phyloP scores from a whole-genome alignment of 2,329 filamentous ascomycete genomes.

The Fusarium circinatum region DNA sequence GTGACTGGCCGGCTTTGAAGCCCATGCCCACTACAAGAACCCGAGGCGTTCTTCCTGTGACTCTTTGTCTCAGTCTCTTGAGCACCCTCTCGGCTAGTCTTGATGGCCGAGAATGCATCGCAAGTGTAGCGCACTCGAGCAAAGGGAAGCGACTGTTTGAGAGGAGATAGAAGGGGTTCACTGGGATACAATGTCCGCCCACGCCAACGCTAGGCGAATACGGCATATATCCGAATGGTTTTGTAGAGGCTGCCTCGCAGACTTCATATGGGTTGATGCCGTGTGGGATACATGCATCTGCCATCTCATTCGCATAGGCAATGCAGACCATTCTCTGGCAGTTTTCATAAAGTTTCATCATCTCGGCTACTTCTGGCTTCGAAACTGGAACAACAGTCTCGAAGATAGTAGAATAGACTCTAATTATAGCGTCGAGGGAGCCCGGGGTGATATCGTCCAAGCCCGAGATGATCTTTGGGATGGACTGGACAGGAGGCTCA shows the following conservation, averaged over 20 bases:
- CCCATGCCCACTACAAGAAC: constrained; percentile 58
- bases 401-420: constrained; percentile 58
- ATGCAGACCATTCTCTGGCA: constrained; percentile 65
- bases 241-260: constrained; percentile 57
- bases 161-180: constrained; percentile 64
- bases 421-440: constrained; percentile 54
- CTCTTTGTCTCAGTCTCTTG: constrained; percentile 34
- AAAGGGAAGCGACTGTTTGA: constrained; percentile 58
- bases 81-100: constrained; percentile 49
- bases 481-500: constrained; percentile 52
- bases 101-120: constrained; percentile 54
- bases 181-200: constrained; percentile 65
- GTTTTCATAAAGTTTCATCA: constrained; percentile 67
- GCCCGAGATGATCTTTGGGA: constrained; percentile 64
- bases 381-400: constrained; percentile 58
- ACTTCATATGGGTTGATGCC: constrained; percentile 62
- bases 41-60: constrained; percentile 29
- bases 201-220: constrained; percentile 59
- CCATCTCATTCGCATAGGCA: constrained; percentile 65
- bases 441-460: constrained; percentile 57
- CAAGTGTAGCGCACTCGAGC: constrained; percentile 53
- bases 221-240: constrained; percentile 62
- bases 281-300: constrained; percentile 57
- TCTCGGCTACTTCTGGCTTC: constrained; percentile 63
- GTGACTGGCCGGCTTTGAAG: constrained; percentile 59